Evolutionary conservation across 2,329 filamentous ascomycete species (phyloP), one percentile per base, ranked within the genome.

Genomic region (Achaetomium macrosporum): DNA sequence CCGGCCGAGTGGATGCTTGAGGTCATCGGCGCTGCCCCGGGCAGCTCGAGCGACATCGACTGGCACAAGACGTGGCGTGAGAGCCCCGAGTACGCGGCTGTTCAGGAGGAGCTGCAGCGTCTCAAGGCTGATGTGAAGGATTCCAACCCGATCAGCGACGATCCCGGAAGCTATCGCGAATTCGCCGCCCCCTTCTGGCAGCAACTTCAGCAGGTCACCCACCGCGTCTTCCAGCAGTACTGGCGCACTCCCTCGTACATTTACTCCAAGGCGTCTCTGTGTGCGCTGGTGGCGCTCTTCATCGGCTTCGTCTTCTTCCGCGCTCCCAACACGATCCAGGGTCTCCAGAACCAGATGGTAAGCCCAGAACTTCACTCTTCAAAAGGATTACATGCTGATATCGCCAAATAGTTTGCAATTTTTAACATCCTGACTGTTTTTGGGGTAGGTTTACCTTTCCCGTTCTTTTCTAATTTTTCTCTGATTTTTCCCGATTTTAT

Each of bases 201-300:
- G 8, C 90, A 96, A 68, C 72, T 92, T 40, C 72, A 70, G 51
- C 77, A 84, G 64, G 87, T 89, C 52, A 78, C 82, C 16, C 68
- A 78, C 59, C 88, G 90, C 63, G 86, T 93, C 25, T 93, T 93
- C 75, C 81, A 91, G 65, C 90, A 95, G 68, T 95, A 93, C 77
- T 95, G 90, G 90, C 87, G 90, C 55, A 91, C 85, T 0, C 90
- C 90, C 0, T 79, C 84, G 5, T 95, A 95, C 73, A 91, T 96
- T 68, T 95, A 92, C 73, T 85, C 87, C 63, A 95, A 95, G 75
- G 67, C 77, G 0, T 73, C 77, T 1, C 82, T 95, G 16, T 89
- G 84, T 65, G 71, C 79, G 20, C 69, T 83, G 15, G 72, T 79
- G 33, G 72, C 84, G 4, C 76, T 95, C 12, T 95, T 92, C 68